Conservation (phyloP, 768 basidiomycete species). For the Lepiota venenata region DNA sequence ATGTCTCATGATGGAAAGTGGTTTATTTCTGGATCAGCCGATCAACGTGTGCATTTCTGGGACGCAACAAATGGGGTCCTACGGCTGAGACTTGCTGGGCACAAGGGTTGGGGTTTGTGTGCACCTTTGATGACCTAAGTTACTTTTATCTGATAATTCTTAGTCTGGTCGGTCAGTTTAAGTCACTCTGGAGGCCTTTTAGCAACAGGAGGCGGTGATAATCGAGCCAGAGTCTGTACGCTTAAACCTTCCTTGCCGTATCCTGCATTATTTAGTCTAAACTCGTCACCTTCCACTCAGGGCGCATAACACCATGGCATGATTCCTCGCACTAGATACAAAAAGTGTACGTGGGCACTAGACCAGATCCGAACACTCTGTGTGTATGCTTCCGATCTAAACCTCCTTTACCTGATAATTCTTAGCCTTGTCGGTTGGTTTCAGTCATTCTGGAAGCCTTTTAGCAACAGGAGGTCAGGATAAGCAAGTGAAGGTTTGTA, state of each 20-base stretch:
- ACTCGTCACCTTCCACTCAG: neutral
- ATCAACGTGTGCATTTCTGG: constrained; percentile 79
- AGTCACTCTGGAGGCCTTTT: constrained; percentile 28
- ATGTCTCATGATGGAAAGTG: constrained; percentile 78
- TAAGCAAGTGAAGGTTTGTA: constrained; percentile 31
- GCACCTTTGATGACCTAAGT: neutral
- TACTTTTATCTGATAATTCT: neutral
- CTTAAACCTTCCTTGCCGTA: neutral
- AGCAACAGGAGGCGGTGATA: constrained; percentile 32
- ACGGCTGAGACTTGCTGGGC: constrained; percentile 70
- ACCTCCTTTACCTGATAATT: neutral
- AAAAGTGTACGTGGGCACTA: too few relatives aligned
- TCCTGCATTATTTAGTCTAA: neutral
- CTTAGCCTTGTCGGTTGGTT: constrained; percentile 28
- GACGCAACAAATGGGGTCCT: constrained; percentile 57
- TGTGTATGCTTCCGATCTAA: too few relatives aligned
- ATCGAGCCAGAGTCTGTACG: constrained; percentile 30
- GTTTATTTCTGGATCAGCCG: constrained; percentile 78
- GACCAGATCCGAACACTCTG: too few relatives aligned
- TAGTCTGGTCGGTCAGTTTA: constrained; percentile 29
- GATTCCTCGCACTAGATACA: too few relatives aligned
- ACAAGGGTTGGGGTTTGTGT: constrained; percentile 22
- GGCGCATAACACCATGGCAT: constrained; percentile 9
- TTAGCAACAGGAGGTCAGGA: constrained; percentile 31
- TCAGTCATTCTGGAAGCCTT: constrained; percentile 27